A percentile compares a stretch with the other conserved stretches of the same genome.
phyloP scores from a whole-genome alignment of 1,139 yeast species.

The Blastobotrys buckinghamii region DNA sequence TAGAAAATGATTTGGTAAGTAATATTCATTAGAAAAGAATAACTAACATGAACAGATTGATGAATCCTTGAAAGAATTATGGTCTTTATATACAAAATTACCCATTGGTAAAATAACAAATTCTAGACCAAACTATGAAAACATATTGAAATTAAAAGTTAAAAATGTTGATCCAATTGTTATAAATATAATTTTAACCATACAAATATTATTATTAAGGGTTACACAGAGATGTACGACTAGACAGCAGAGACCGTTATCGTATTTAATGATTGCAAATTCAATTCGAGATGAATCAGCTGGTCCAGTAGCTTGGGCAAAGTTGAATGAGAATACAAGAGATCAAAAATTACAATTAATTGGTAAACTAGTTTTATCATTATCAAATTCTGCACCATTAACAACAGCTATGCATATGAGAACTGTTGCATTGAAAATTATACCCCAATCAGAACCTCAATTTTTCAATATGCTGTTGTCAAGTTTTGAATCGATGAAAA shows the following conservation, averaged over 20 bases:
- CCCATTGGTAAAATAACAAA: conserved; percentile 4
- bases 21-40: not conserved
- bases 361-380: conserved; percentile 17
- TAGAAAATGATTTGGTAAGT: conserved; percentile 19
- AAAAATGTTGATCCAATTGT: not conserved
- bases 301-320: conserved; percentile 18
- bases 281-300: conserved; percentile 5
- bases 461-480: conserved; percentile 15
- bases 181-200: conserved; percentile 15
- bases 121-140: conserved; percentile 8
- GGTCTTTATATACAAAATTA: conserved; percentile 10
- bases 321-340: conserved; percentile 4
- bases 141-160: conserved; percentile 1
- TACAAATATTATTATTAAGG: conserved; percentile 18
- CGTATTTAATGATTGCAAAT: conserved; percentile 14
- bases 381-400: conserved; percentile 18
- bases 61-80: conserved; percentile 17
- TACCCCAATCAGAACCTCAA: conserved; percentile 13
- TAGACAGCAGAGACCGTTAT: conserved; percentile 14
- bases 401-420: conserved; percentile 17
- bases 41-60: conserved; percentile 9
- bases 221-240: conserved; percentile 15
- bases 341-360: conserved; percentile 15
- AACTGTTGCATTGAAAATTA: conserved; percentile 14
- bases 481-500: conserved; percentile 16